Conservation (phyloP, 108 stramenopile genomes). For the Chaetoceros tenuissimus region DNA sequence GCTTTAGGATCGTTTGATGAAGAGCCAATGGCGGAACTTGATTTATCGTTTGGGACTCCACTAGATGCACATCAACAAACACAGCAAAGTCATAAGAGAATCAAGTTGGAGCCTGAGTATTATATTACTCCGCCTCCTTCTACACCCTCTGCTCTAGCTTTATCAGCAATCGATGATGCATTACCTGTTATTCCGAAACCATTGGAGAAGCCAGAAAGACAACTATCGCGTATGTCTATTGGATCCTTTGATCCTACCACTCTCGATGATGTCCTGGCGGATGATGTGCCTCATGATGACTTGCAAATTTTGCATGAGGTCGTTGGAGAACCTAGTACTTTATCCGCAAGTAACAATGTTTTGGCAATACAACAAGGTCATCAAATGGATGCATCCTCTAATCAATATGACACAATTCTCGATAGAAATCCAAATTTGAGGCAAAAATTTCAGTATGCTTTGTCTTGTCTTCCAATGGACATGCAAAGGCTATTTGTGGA, state of each 20-base stretch:
- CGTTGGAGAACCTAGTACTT: background rate
- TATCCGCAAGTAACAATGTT: background rate
- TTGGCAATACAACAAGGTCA: background rate
- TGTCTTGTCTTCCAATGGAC: conserved; percentile 52
- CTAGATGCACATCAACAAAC: background rate
- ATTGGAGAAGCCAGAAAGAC: background rate
- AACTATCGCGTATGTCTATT: background rate
- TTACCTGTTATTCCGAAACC: background rate
- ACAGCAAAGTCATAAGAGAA: background rate
- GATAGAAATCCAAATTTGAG: background rate
- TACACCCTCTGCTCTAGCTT: background rate
- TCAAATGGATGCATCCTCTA: background rate
- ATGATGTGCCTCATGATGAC: background rate
- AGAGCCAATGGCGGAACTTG: background rate
- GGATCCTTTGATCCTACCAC: background rate
- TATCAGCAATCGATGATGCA: background rate
- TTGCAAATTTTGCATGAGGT: background rate
- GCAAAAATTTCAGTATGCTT: conserved; percentile 26
- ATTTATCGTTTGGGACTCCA: background rate
- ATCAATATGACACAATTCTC: background rate
- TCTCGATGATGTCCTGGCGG: background rate
- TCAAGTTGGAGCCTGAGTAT: background rate
- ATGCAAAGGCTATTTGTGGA: conserved; percentile 77
- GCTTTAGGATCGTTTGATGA: background rate
- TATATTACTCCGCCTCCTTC: conserved; percentile 1